Evolutionary conservation across 768 basidiomycete species (phyloP), one percentile per base, ranked within the genome.

Genomic region (Collybia sordida): DNA sequence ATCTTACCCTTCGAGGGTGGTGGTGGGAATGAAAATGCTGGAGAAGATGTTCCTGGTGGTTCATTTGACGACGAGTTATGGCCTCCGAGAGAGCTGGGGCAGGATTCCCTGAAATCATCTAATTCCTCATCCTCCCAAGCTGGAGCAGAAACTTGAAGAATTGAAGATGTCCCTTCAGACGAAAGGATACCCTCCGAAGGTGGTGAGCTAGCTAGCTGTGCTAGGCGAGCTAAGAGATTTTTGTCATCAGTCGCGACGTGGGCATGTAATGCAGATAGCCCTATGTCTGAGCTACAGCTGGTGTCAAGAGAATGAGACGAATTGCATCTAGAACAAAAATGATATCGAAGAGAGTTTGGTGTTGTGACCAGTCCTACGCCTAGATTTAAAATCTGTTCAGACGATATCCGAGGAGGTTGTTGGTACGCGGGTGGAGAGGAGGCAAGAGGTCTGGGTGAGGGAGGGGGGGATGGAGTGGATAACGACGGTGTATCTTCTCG

Each of bases 191-290:
- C 58, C 28, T 68, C 67, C 21, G 50, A 40, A 5, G 77, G 77
- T n/a, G 84, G 84, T 17, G 73, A 73, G 52, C 81, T 83, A 28
- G 78, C 81, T 24, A 80, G 54, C 28, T 71, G 71, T 1, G 71
- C 75, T 36, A 86, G 69, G 27, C 72, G 75, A 21, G 79, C 81
- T 36, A 86, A 72, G n/a, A 77, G 54, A 0, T 68, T 60, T 60
- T 86, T 86, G 63, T 86, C 85, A 60, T 86, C 85, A 1, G 76
- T 83, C 15, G 85, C 83, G 41, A 86, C 69, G 59, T 86, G 84
- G n/a, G 79, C 83, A 15, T 67, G 67, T 42, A 67, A 67, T 19
- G 62, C 31, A 12, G 65, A 58, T 14, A 65, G 59, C 14, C 56
- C 27, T 24, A 59, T 58, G 3, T 54, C 34, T 21, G 25, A 23